Evolutionary conservation across 345 rosid genomes (phyloP).

Genomic region (Melaleuca alternifolia): DNA sequence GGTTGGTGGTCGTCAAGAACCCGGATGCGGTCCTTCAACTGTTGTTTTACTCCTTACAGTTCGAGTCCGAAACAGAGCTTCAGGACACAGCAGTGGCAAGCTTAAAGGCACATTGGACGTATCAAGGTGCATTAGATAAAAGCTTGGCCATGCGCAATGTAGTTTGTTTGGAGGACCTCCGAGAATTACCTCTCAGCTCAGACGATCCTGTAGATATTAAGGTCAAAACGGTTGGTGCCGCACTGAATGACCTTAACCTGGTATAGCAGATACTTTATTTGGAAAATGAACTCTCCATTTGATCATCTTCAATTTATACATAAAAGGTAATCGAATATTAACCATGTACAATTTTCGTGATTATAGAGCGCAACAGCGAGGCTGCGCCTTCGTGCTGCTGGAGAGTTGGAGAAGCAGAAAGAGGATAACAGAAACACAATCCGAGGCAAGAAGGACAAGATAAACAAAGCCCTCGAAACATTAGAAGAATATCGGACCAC

Average conservation of each 20-base stretch:
- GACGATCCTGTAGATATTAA: constrained; percentile 1
- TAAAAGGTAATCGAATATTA: too few species aligned
- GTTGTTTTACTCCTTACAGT: constrained; percentile 56
- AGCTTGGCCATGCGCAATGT: constrained; percentile 15
- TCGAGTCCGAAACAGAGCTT: constrained; percentile 18
- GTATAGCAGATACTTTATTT: constrained; percentile 11
- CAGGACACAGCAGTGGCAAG: constrained; percentile 20
- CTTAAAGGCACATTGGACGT: constrained; percentile 33
- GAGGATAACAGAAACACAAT: constrained; percentile 11
- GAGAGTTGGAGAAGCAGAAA: constrained; percentile 46
- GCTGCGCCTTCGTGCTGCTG: constrained; percentile 46
- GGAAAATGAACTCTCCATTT: background rate
- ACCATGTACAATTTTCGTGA: background rate
- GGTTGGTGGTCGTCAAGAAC: constrained; percentile 41
- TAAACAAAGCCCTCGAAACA: background rate
- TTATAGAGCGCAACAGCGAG: background rate
- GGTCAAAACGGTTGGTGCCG: background rate
- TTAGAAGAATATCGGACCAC: constrained; percentile 21
- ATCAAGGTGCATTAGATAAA: constrained; percentile 18
- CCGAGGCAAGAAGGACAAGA: constrained; percentile 3
- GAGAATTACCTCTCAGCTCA: constrained; percentile 20
- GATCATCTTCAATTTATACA: background rate
- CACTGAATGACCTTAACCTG: constrained; percentile 54
- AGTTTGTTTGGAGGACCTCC: constrained; percentile 19
- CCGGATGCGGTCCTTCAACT: constrained; percentile 70